Base-by-base conservation (phyloP, 2,329 filamentous ascomycete species). In the Emericellopsis atlantica region DNA sequence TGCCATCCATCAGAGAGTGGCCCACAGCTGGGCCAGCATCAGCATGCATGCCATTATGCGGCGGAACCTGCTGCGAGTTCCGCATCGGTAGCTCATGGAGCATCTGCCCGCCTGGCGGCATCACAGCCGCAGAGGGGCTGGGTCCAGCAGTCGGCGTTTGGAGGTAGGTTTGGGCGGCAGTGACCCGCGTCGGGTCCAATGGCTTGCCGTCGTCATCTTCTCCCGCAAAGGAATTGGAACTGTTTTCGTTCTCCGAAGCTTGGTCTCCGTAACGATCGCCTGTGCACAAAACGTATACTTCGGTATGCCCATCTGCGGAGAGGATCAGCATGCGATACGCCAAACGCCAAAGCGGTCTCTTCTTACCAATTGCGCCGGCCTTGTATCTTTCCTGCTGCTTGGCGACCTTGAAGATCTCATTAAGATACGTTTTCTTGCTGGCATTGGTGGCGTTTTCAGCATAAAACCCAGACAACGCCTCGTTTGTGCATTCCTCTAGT, bases 321-420 rank as follows among this genome's bases (percentile, higher is more conserved):
- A 12, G 16, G 6, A 35, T 34, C 4, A 39, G 38, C 22, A n/a
- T 15, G 22, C 36, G 4, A 6, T 18, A 14, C 18, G 7, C 18
- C 22, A 14, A 8, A 10, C 21, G 10, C 23, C 15, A 16, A 12
- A 26, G 18, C 2, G 31, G 24, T 6, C 23, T 26, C 18, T 8
- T 14, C 66, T 47, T 55, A 79, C 76, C 75, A 39, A 79, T 72
- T 49, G 77, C 72, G 22, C 66, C 69, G 35, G 70, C 67, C 46
- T 61, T 70, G 49, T 59, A 79, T 5, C 69, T 61, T 51, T 79
- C 74, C 46, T 81, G 72, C 24, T 62, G 56, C 42, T 59, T 66
- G 1, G 76, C 76, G 24, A 81, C 67, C 45, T 69, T 72, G 59
- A 81, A 81, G 8, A 81, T 71, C 49, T 81, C 76, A 40, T 66